phyloP scores from a whole-genome alignment of 441 rosid genomes.

The Bruguiera hainesii region DNA sequence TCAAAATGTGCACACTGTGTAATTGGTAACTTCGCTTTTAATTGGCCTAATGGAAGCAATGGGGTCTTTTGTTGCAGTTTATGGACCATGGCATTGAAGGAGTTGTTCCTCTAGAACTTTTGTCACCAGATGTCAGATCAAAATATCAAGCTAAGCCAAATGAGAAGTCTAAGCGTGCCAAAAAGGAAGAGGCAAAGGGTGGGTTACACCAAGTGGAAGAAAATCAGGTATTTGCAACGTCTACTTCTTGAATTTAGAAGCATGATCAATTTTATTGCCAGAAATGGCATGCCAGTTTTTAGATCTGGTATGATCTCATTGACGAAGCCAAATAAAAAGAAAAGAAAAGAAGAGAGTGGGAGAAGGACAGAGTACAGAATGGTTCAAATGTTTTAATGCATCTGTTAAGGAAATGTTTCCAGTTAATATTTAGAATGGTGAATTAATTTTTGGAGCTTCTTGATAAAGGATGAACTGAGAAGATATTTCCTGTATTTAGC shows the following conservation, averaged over 20 bases:
- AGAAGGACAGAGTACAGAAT: too few relatives aligned
- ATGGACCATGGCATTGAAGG: conserved; percentile 93
- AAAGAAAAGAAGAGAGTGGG: too few relatives aligned
- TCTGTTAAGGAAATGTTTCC: too few relatives aligned
- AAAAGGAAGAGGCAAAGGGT: conserved; percentile 75
- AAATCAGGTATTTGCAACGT: conserved; percentile 47
- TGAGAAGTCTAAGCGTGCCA: conserved; percentile 87
- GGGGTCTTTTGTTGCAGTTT: conserved; percentile 51
- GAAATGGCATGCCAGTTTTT: too few relatives aligned
- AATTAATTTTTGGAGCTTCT: too few relatives aligned
- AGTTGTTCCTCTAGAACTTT: conserved; percentile 88
- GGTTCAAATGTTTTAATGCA: too few relatives aligned
- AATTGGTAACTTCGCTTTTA: background rate
- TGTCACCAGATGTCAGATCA: conserved; percentile 69
- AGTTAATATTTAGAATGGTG: too few relatives aligned
- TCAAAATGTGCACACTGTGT: background rate
- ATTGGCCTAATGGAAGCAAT: conserved; percentile 6
- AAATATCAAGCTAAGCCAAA: conserved; percentile 81
- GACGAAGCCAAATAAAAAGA: too few relatives aligned
- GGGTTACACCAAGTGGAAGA: conserved; percentile 56
- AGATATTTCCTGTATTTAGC: too few relatives aligned
- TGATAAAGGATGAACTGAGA: too few relatives aligned
- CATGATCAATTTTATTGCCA: too few relatives aligned
- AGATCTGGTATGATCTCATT: too few relatives aligned
- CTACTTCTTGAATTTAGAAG: background rate